phyloP scores from a whole-genome alignment of 78 protist genomes.

The slime mould (Dictyostelium discoideum) region DNA sequence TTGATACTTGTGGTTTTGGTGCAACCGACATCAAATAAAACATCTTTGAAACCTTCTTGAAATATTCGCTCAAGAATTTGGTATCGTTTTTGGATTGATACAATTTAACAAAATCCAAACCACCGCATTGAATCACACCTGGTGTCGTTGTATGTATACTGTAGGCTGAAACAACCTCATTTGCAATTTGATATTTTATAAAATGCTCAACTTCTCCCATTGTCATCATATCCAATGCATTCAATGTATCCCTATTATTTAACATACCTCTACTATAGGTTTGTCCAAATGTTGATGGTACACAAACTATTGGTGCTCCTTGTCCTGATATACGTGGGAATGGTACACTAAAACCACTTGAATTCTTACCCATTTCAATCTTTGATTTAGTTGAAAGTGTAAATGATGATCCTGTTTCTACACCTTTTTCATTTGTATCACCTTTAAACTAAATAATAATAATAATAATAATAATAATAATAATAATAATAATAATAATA shows the following conservation, averaged over 20 bases:
- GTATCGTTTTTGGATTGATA: constrained; percentile 4
- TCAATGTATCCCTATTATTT: constrained; percentile 22
- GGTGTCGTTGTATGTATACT: constrained; percentile 68
- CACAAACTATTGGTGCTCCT: constrained; percentile 38
- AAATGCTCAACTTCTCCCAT: constrained; percentile 13
- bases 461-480: background rate
- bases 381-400: background rate
- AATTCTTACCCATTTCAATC: constrained; percentile 13
- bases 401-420: background rate
- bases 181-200: constrained; percentile 7
- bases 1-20: constrained; percentile 62
- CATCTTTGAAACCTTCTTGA: constrained; percentile 32
- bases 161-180: background rate
- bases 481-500: background rate
- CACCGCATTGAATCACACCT: constrained; percentile 38
- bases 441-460: background rate
- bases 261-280: constrained; percentile 49
- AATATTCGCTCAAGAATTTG: background rate
- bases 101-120: constrained; percentile 35
- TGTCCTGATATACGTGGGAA: constrained; percentile 64
- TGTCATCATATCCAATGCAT: constrained; percentile 15
- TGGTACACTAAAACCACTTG: constrained; percentile 42
- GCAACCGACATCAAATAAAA: constrained; percentile 33
- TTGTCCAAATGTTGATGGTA: constrained; percentile 29
- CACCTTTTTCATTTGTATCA: background rate